These are phyloP conservation scores for Agaricales sp. DNA, from an alignment of 1,284 basidiomycete genomes.

Conservation along the genomic window DNA sequence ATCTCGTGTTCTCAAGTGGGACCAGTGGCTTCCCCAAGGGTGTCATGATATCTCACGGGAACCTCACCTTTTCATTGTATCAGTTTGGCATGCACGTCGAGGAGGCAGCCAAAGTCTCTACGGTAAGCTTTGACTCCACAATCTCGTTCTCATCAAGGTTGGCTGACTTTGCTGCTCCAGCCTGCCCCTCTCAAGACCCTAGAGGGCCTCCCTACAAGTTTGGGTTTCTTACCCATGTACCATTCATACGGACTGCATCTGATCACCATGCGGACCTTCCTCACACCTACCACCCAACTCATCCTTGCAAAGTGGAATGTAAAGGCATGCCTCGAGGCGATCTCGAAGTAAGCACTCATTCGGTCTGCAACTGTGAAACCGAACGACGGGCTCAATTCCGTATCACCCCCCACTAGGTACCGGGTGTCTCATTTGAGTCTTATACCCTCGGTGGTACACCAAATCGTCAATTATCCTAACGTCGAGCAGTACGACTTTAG, in stretches of 20 bases:
- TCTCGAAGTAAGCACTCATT: constrained; percentile 25
- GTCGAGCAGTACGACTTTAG: constrained; percentile 42
- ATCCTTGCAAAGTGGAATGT: constrained; percentile 53
- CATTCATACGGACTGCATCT: constrained; percentile 56
- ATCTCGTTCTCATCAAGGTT: no score
- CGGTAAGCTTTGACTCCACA: no score
- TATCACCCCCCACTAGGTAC: constrained; percentile 30
- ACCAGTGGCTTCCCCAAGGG: constrained; percentile 73
- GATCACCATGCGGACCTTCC: constrained; percentile 39
- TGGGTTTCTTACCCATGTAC: constrained; percentile 59
- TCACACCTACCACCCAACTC: constrained; percentile 34
- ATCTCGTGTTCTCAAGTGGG: constrained; percentile 69
- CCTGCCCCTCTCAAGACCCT: constrained; percentile 28
- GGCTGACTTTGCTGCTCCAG: no score
- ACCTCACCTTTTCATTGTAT: not conserved
- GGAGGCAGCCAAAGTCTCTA: not conserved
- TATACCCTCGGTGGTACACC: constrained; percentile 58
- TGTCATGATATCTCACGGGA: constrained; percentile 15
- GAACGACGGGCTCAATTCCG: not conserved
- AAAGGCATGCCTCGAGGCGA: constrained; percentile 28
- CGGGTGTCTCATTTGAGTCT: constrained; percentile 37
- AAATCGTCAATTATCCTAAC: constrained; percentile 47
- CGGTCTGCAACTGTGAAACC: not conserved
- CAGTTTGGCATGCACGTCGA: not conserved
- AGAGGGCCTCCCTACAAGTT: constrained; percentile 30